Base-by-base conservation (phyloP, 1,284 basidiomycete genomes). In the Cryptococcus sp. region DNA sequence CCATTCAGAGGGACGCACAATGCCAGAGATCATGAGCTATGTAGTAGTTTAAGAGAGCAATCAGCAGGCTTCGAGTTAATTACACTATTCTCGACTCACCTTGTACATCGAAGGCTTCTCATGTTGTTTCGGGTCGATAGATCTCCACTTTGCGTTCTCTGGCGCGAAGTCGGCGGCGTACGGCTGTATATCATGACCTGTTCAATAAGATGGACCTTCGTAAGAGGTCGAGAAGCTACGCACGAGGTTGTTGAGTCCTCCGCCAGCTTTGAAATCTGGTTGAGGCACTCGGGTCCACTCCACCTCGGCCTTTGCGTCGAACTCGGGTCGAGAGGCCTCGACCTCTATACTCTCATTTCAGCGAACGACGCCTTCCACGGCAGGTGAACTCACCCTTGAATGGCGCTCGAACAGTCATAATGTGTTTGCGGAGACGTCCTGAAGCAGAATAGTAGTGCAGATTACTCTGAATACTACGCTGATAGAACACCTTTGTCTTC, bases 21-120 rank as follows among this genome's bases (percentile, higher is more conserved):
- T 83, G 1, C 83, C 84, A 45, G 86, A 86, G 27, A 86, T 88
- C 78, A 90, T 78, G 61, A 90, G 71, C 53, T 81, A 78, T 70
- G 15, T 11, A 6, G 38, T 40, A 23, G 5, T 30, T 1, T 17
- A 5, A 19, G 27, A 41, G 20, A 1, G 25, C 20, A 17, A 19
- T 51, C 5, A 47, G 38, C 23, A 86, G 85, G 16, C 23, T 59
- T 16, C 47, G 52, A 7, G 35, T 27, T 17, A 8, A 1, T 27
- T 69, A 45, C 8, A 22, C 7, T 35, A 8, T 8, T 35, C 8
- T 35, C 4, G 8, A 15, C 81, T 41, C 58, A 85, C 85, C 68
- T 77, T 78, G 71, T 79, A 79, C 39, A 74, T 57, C 27, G 64
- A 54, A 7, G 52, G 52, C 19, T 65, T 66, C 15, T 81, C 79